Evolutionary conservation across 805 yeast species (phyloP), one percentile per base, ranked within the genome.

Genomic region (Myxozyma neglecta): DNA sequence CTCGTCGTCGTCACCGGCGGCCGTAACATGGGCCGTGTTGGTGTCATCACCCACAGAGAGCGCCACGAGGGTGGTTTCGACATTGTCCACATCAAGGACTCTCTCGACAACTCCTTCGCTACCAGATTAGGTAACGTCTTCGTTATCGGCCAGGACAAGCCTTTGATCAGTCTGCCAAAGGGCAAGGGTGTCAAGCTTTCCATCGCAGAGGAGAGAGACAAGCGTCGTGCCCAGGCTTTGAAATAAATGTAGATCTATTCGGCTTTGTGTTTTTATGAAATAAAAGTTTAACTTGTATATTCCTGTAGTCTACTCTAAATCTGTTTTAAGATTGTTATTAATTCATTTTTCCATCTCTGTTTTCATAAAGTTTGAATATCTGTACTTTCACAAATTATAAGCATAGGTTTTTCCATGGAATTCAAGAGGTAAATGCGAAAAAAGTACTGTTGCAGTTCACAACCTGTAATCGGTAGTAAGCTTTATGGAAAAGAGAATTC

Each of bases 51-150:
- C 74, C 96, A 91, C 93, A 86, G 93, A 81, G 97, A 90, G 83
- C 89, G 89, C 83, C 97, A 90, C 85, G 96, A 90, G 79, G 97
- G 97, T 81, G 97, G 97, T 79, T 90, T 90, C 85, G 97, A 90
- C 81, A 86, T 90, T 80, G 96, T 90, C 75, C 97, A 90, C 90
- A 85, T 91, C 81, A 91, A 90, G 87, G 97, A 90, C 79, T 80
- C 94, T 66, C 85, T 90, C 75, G 97, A 91, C 79, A 91, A 91
- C 92, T 83, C 91, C 73, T 90, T 90, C 81, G 96, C 91, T 74
- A 90, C 97, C 80, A 90, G 97, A 86, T 84, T 90, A 75, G 78
- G 86, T 72, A 91, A 91, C 88, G 96, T 91, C 72, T 90, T 91
- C 81, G 88, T 91, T 76, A 87, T 91, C 76, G 97, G 97, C 81